Base-by-base conservation (phyloP, 495 filamentous ascomycete species). In the Amniculicola lignicola region DNA sequence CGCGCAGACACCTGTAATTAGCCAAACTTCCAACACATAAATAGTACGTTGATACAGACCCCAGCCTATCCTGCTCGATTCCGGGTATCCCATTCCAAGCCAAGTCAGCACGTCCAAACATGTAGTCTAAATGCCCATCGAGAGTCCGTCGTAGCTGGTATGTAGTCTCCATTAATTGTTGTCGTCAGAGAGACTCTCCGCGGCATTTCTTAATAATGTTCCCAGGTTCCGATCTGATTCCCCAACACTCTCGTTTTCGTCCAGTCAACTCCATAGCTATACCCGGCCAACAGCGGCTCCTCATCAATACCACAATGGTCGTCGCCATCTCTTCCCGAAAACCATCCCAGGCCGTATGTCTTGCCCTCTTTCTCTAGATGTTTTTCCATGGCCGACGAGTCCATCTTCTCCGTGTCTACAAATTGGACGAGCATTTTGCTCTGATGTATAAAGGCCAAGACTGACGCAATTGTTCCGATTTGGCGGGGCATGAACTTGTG, bases 261-360 rank as follows among this genome's bases (percentile, higher is more conserved):
- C 56, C 60, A 63, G 55, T 66, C 61, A 3, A 55, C 70, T n/a
- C 84, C 83, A 63, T 83, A 76, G 67, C 71, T 78, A 66, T 86
- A 89, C 40, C 59, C 68, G 40, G 74, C 75, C 51, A 77, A 57
- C 48, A 89, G 65, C 67, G 83, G 80, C 69, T 89, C 86, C 70
- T 85, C 74, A 56, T 89, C 86, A 31, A 89, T 77, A 14, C 85
- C 86, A 52, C 82, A 80, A 72, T 88, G 86, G 39, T 71, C 71
- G 57, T 79, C 72, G 5, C 80, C 80, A 57, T 89, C 86, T 2
- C 84, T 57, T 0, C 86, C 86, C 14, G 69, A 69, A 60, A 87
- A 88, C 85, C 86, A 88, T 2, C 86, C 86, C 15, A 88, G 69
- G 0, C 82, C 86, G 64, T 88, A 89, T 37, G 71, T 81, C 73